Evolutionary conservation across 352 stramenopile species (phyloP).

Genomic region (Halophytophthora polymorphica): DNA sequence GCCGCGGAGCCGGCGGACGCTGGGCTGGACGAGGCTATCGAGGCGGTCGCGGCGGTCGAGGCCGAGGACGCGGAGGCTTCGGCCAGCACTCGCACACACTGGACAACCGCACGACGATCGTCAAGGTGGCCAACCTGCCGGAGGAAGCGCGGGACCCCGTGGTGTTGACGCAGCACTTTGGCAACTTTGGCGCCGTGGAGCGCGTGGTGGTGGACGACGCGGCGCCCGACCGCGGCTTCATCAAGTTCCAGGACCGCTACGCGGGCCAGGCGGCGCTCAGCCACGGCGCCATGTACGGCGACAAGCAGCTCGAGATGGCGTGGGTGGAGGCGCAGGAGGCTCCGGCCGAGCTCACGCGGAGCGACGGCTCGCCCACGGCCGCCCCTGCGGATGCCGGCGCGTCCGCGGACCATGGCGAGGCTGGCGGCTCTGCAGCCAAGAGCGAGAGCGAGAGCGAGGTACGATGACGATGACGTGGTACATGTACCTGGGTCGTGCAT

Average conservation of each 20-base stretch:
- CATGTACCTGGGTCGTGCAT: too few relatives aligned
- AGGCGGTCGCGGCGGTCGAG: conserved; percentile 49
- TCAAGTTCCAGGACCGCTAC: conserved; percentile 86
- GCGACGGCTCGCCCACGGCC: conserved; percentile 14
- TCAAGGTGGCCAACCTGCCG: conserved; percentile 72
- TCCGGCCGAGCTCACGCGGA: conserved; percentile 37
- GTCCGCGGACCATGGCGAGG: conserved; percentile 1
- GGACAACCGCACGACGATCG: conserved; percentile 84
- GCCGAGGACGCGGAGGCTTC: conserved; percentile 33
- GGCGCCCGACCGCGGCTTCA: conserved; percentile 45
- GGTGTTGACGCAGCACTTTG: conserved; percentile 84
- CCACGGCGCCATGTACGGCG: conserved; percentile 56
- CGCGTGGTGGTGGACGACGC: conserved; percentile 62
- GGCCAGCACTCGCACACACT: conserved; percentile 55
- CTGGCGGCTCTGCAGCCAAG: conserved; percentile 10
- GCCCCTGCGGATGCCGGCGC: conserved; percentile 8
- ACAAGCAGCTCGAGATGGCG: conserved; percentile 52
- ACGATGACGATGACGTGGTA: conserved; percentile 6
- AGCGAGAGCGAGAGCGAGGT: conserved; percentile 11
- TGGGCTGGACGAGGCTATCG: conserved; percentile 48
- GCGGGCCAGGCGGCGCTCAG: conserved; percentile 60
- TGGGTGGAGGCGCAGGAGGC: conserved; percentile 67
- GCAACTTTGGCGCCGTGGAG: conserved; percentile 80
- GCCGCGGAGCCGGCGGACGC: conserved; percentile 29
- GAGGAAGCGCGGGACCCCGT: conserved; percentile 72